Evolutionary conservation across 169 alveolate genomes (phyloP), one percentile per base, ranked within the genome.

Genomic region (Eimeria mitis): DNA sequence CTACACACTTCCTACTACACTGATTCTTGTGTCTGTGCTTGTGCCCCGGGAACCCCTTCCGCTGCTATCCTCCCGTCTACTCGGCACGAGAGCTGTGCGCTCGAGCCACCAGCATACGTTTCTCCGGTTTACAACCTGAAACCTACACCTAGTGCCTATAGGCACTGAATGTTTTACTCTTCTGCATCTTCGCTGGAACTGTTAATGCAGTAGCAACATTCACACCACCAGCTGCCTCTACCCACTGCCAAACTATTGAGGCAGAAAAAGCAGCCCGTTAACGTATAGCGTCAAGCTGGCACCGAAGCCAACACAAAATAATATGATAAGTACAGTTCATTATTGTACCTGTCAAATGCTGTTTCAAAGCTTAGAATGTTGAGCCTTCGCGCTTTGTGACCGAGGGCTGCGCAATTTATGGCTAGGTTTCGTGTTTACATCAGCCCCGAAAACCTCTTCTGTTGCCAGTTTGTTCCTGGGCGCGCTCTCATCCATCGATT

Each of bases 401-500:
- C 44, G 47, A 16, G 70, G 25, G 68, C 23, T 52, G 11, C 9
- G 44, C 65, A 42, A 78, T 4, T 37, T 79, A 11, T 37, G 23
- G 76, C 56, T 54, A 21, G 1, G 56, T 23, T 83, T 31, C 75
- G 19, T 34, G n/a, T 42, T 49, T 44, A 52, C 31, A 25, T 54
- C 90, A 9, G 75, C 2, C 11, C 90, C 90, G 56, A 83, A 83
- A 31, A 83, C 54, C 9, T 37, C 75, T 37, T 83, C 90, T 9
- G 21, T 83, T 47, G 90, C 90, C 40, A 83, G 34, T 25, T 56
- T 83, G 90, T 61, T 31, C 56, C 34, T 83, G 40, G 90, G 90
- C 19, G 40, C 90, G 76, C 63, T 21, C 76, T 83, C 56, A 52
- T 49, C 2, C 31, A 83, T 65, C 56, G 90, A 54, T 34, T 83